Evolutionary conservation across 2,329 filamentous ascomycete genomes (phyloP), one percentile per base, ranked within the genome.

Genomic region (Paecilomyces dactylethromorphus): DNA sequence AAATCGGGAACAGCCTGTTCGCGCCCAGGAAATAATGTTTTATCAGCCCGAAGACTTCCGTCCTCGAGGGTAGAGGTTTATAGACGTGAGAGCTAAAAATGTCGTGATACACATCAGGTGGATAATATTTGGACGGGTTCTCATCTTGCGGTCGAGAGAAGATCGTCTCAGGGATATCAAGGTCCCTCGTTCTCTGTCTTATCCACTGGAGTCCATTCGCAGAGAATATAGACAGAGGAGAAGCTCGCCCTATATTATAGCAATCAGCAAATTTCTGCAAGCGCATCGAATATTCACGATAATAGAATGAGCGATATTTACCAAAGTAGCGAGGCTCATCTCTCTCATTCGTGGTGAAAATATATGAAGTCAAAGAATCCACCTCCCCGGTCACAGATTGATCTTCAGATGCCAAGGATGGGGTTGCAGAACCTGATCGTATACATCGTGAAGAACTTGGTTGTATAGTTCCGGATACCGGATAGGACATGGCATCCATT

Each of bases 191-290:
- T 78, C 93, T 96, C 63, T 91, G 86, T 68, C 96, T 96, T 58
- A 97, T 92, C 92, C 94, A 97, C 71, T 96, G 88, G 58, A 97
- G 93, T 45, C 93, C 93, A 72, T 95, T 94, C 39, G 91, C 91
- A 0, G 92, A 97, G 77, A 97, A 93, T 65, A 97, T 97, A 59
- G 92, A 97, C 74, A 96, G 94, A 12, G 92, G 92, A 3, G 92
- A 97, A 0, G 92, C 95, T 1, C 91, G 95, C 31, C 92, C 90
- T 92, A 50, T 26, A 10, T 21, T 21, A 21, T 11, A 24, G 21
- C 50, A 15, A 56, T 69, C 24, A 71, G 73, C 60, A 64, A 51
- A 39, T 60, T 31, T 11, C 50, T 26, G 11, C 22, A 49, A 18
- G 13, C n/a, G 5, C 12, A 31, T 52, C 13, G 29, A n/a, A 35